Percentiles rank a stretch among this genome's conserved stretches.
These are phyloP conservation scores for Neohortaea acidophila DNA, from an alignment of 495 filamentous ascomycete genomes.

Conservation along the genomic window DNA sequence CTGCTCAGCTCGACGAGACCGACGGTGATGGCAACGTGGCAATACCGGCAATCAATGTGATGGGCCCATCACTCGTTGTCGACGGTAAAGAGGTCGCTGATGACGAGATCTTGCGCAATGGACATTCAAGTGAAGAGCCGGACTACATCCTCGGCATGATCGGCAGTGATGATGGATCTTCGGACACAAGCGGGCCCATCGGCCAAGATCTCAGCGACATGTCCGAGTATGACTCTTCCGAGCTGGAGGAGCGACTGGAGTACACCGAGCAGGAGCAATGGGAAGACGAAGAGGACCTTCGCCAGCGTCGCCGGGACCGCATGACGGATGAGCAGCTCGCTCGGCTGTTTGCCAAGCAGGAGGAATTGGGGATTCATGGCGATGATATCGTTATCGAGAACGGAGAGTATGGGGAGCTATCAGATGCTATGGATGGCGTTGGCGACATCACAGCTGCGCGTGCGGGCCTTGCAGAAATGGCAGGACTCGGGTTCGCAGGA, in stretches of 20 bases:
- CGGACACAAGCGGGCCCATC: constrained; percentile 1
- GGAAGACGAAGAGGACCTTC: constrained; percentile 23
- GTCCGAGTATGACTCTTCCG: constrained; percentile 18
- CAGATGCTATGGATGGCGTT: constrained; percentile 15
- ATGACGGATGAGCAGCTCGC: constrained; percentile 46
- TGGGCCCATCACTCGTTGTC: constrained; percentile 10
- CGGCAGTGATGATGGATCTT: constrained; percentile 6
- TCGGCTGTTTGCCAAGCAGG: constrained; percentile 45
- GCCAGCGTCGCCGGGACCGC: constrained; percentile 18
- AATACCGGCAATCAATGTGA: background rate
- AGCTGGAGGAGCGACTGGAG: constrained; percentile 29
- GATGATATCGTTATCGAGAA: constrained; percentile 44
- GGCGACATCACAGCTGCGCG: constrained; percentile 6
- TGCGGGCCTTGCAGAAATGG: constrained; percentile 6
- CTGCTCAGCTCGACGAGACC: constrained; percentile 9
- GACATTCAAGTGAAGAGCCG: background rate
- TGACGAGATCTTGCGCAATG: constrained; percentile 3
- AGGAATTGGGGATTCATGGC: constrained; percentile 46
- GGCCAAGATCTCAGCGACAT: constrained; percentile 5
- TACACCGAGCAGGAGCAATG: constrained; percentile 14
- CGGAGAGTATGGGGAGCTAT: constrained; percentile 21
- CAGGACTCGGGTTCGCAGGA: constrained; percentile 1
- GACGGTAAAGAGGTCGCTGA: constrained; percentile 11
- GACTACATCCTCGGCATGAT: no score
- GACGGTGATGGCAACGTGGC: background rate